Evolutionary conservation across 164 flowering plant species (phyloP), one percentile per base, ranked within the genome.

Genomic region (Liriodendron chinense): DNA sequence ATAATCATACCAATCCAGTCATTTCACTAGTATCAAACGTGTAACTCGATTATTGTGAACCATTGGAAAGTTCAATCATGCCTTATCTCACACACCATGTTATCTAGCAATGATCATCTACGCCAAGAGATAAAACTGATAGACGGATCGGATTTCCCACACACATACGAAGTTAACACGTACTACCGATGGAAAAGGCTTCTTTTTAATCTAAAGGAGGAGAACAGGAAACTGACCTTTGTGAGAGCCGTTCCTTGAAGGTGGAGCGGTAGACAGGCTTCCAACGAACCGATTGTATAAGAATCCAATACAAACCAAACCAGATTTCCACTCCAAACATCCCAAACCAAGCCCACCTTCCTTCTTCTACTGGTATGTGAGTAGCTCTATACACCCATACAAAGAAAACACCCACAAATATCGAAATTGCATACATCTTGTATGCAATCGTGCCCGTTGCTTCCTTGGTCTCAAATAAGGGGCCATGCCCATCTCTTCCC

Each of bases 231-330:
- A n/a, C 12, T 8, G 25, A 85, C 87, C 92, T 86, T 43, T 25
- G 67, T 0, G 78, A 69, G 79, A 89, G 88, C 50, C 86, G 73
- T 53, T 84, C 80, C 50, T 75, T 83, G 80, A 80, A 84, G 56
- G 86, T 77, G 77, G 61, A 47, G 47, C 84, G 83, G 47, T 70
- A 72, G 53, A 81, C 21, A 1, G 72, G 80, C n/a, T 79, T 79
- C 89, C 86, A 84, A 12, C 83, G 76, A 69, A 72, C 50, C 10
- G 73, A 25, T 26, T 74, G 74, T n/a, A 71, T 77, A 20, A 84
- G 3, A 8, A 86, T 7, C 86, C 88, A 85, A 48, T 82, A 85
- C 24, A 85, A 68, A 73, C 75, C 28, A 76, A 86, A 83, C 86
- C 88, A 86, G 6, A 86, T 65, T 67, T 87, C 90, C 0, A 87